These are phyloP conservation scores for Periconia sp. DNA, from an alignment of 2,329 filamentous ascomycete genomes.

Conservation along the genomic window DNA sequence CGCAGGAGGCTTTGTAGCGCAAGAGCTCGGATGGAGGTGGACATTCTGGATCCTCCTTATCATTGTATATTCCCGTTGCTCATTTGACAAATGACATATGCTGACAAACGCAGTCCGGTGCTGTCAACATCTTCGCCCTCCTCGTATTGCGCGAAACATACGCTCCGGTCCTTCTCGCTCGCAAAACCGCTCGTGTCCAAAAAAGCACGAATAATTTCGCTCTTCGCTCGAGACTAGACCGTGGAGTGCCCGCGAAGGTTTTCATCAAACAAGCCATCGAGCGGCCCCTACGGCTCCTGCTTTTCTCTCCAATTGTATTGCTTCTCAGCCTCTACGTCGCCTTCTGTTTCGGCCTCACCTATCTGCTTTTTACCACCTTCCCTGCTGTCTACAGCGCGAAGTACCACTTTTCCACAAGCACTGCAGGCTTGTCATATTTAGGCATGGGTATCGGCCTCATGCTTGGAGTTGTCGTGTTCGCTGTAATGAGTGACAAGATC, in stretches of 20 bases:
- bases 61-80: slow-evolving; percentile 38
- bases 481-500: slow-evolving; percentile 10
- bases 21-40: slow-evolving; percentile 56
- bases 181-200: slow-evolving; percentile 65
- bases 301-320: slow-evolving; percentile 16
- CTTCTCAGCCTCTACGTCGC: slow-evolving; percentile 10
- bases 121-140: background rate
- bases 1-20: slow-evolving; percentile 54
- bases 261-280: slow-evolving; percentile 7
- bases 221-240: slow-evolving; percentile 71
- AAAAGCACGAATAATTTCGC: slow-evolving; percentile 66
- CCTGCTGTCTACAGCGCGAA: slow-evolving; percentile 75
- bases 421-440: slow-evolving; percentile 75
- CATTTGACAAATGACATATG: background rate
- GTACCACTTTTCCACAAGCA: slow-evolving; percentile 73
- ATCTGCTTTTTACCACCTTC: slow-evolving; percentile 61
- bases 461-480: slow-evolving; percentile 13
- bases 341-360: slow-evolving; percentile 12
- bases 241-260: slow-evolving; percentile 65
- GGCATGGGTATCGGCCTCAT: slow-evolving; percentile 66
- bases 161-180: slow-evolving; percentile 71
- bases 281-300: slow-evolving; percentile 13
- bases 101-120: slow-evolving; percentile 8
- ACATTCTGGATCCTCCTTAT: slow-evolving; percentile 54
- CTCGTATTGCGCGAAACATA: slow-evolving; percentile 73